phyloP scores from a whole-genome alignment of 169 alveolate species.

The Plasmodium sp. region DNA sequence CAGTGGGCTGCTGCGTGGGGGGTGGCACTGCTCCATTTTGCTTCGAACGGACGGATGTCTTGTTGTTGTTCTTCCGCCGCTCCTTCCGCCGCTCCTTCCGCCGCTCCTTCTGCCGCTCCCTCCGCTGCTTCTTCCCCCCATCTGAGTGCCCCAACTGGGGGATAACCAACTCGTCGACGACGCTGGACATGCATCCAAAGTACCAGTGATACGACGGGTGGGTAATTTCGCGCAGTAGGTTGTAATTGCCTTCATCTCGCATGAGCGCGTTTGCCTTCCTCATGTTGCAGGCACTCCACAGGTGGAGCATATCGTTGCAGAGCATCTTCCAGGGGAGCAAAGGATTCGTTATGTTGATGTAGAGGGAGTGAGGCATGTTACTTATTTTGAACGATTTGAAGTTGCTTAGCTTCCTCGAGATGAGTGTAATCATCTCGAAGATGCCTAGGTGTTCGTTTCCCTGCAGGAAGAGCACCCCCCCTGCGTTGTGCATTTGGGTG shows the following conservation, averaged over 20 bases:
- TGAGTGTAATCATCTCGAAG: conserved; percentile 70
- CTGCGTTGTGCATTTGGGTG: conserved; percentile 67
- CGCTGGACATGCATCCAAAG: conserved; percentile 63
- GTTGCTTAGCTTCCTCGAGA: conserved; percentile 58
- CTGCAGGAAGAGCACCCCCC: conserved; percentile 77
- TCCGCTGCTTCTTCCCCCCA: neutral
- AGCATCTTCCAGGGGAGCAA: conserved; percentile 79
- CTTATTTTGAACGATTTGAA: conserved; percentile 74
- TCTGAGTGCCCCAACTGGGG: conserved; percentile 8
- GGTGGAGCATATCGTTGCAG: conserved; percentile 76
- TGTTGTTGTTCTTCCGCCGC: neutral
- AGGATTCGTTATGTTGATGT: conserved; percentile 77
- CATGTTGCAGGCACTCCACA: conserved; percentile 73
- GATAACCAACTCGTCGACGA: conserved; percentile 73
- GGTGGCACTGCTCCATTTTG: neutral
- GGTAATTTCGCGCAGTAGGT: conserved; percentile 75
- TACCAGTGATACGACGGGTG: conserved; percentile 83
- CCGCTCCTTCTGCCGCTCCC: neutral
- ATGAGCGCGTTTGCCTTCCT: conserved; percentile 71
- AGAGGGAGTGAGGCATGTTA: conserved; percentile 79
- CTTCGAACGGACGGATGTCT: no score
- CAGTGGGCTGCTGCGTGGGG: neutral
- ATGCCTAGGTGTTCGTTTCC: conserved; percentile 79
- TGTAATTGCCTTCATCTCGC: conserved; percentile 68
- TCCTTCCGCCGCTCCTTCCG: neutral